phyloP scores from a whole-genome alignment of 148 eudicot species.

The Tetragonia tetragonoides region DNA sequence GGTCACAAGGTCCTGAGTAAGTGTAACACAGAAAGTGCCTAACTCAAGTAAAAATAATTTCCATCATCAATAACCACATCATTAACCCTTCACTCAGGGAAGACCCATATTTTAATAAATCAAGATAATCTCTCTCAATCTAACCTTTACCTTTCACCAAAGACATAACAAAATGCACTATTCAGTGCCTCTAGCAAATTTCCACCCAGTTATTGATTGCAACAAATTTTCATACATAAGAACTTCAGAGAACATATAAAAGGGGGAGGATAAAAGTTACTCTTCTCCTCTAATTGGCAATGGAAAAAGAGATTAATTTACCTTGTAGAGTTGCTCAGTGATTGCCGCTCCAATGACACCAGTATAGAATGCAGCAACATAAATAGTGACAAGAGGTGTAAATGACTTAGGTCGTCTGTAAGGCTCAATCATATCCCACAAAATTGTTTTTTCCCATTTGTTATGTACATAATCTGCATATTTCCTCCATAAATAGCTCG shows the following conservation, averaged over 20 bases:
- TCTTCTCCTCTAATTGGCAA: not conserved
- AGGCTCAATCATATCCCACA: slow-evolving; percentile 93
- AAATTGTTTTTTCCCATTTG: slow-evolving; percentile 73
- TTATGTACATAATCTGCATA: slow-evolving; percentile 73
- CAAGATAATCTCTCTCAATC: not conserved
- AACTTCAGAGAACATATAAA: not conserved
- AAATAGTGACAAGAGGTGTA: slow-evolving; percentile 77
- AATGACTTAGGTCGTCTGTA: slow-evolving; percentile 79
- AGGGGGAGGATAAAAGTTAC: not conserved
- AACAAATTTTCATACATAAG: not conserved
- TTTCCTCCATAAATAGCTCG: slow-evolving; percentile 86
- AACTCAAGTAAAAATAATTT: not conserved
- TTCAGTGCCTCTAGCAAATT: not conserved
- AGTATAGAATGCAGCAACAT: slow-evolving; percentile 73
- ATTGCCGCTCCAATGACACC: slow-evolving; percentile 91
- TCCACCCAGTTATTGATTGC: not conserved
- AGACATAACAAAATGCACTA: not conserved
- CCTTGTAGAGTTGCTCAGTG: slow-evolving; percentile 89
- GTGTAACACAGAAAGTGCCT: not conserved
- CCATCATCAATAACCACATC: not conserved
- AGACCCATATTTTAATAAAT: not conserved
- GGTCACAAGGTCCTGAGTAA: not conserved
- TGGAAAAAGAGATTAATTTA: slow-evolving; percentile 16
- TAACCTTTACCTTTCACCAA: not conserved
- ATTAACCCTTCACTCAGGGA: not conserved